These are phyloP conservation scores for Mycotypha africana DNA, from an alignment of 371 early-diverging fungal species.

Conservation along the genomic window DNA sequence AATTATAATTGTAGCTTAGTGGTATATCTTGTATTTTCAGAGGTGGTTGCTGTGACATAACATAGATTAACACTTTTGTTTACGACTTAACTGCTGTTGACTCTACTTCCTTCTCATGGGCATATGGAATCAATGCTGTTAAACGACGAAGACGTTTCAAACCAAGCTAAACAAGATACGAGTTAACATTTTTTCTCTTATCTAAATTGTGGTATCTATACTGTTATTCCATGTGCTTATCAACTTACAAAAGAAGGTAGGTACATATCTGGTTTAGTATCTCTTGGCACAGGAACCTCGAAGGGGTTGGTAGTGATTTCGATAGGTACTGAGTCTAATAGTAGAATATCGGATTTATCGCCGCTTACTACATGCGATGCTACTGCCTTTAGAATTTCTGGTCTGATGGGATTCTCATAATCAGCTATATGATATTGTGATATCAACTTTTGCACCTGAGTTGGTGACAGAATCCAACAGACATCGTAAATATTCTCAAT, in stretches of 20 bases:
- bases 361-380: conserved; percentile 80
- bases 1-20: too few species aligned
- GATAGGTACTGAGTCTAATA: conserved; percentile 80
- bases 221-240: not conserved
- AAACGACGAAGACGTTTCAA: conserved; percentile 35
- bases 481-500: conserved; percentile 94
- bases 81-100: too few species aligned
- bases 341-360: conserved; percentile 82
- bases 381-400: conserved; percentile 87
- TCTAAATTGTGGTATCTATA: not conserved
- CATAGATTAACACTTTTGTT: too few species aligned
- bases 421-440: conserved; percentile 73
- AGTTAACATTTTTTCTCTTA: not conserved
- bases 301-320: conserved; percentile 64
- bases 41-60: too few species aligned
- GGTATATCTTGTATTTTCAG: too few species aligned
- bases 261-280: conserved; percentile 50
- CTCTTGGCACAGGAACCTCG: conserved; percentile 55
- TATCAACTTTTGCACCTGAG: conserved; percentile 94
- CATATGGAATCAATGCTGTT: conserved; percentile 14
- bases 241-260: conserved; percentile 50
- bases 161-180: conserved; percentile 12
- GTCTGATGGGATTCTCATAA: conserved; percentile 83
- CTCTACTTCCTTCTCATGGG: too few species aligned
- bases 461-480: conserved; percentile 90